Conservation (phyloP, 2,329 filamentous ascomycete species). For the Ascosphaera aggregata region DNA sequence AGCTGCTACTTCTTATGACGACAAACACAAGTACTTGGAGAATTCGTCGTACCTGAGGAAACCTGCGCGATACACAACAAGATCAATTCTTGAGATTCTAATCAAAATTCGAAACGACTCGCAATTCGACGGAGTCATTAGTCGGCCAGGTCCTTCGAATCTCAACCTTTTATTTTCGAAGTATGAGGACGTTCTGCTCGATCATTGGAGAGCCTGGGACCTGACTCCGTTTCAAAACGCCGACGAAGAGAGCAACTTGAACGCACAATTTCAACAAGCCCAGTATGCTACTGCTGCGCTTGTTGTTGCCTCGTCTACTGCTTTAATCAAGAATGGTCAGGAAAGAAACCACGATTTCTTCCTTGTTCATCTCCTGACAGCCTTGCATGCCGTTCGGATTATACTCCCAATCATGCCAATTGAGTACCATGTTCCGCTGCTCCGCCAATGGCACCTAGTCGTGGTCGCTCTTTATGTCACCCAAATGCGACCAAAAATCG, state of each 20-base stretch:
- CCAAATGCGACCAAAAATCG: slow-evolving; percentile 48
- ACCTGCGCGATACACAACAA: slow-evolving; percentile 33
- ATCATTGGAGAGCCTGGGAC: slow-evolving; percentile 82
- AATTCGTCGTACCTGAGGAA: slow-evolving; percentile 42
- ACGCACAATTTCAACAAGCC: slow-evolving; percentile 43
- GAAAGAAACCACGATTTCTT: slow-evolving; percentile 49
- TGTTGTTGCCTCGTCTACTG: slow-evolving; percentile 13
- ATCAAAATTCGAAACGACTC: slow-evolving; percentile 43
- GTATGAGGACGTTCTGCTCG: slow-evolving; percentile 46
- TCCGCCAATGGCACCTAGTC: slow-evolving; percentile 80
- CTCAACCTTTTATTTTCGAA: slow-evolving; percentile 43
- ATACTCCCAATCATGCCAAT: slow-evolving; percentile 54
- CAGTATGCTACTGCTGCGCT: slow-evolving; percentile 30
- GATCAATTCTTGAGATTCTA: slow-evolving; percentile 47
- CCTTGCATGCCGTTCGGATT: slow-evolving; percentile 71
- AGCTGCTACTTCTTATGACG: slow-evolving; percentile 33
- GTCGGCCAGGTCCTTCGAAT: slow-evolving; percentile 34
- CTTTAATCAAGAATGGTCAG: slow-evolving; percentile 4
- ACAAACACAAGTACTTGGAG: slow-evolving; percentile 41
- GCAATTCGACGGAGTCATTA: slow-evolving; percentile 44
- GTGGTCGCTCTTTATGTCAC: slow-evolving; percentile 55
- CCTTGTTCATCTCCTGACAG: slow-evolving; percentile 58
- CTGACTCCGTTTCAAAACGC: slow-evolving; percentile 20
- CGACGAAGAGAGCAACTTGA: not conserved
- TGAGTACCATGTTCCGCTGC: slow-evolving; percentile 46